Percentiles rank a stretch among this genome's conserved stretches.
These are phyloP conservation scores for Agrocybe pediades DNA, from an alignment of 768 basidiomycete species.

Conservation along the genomic window DNA sequence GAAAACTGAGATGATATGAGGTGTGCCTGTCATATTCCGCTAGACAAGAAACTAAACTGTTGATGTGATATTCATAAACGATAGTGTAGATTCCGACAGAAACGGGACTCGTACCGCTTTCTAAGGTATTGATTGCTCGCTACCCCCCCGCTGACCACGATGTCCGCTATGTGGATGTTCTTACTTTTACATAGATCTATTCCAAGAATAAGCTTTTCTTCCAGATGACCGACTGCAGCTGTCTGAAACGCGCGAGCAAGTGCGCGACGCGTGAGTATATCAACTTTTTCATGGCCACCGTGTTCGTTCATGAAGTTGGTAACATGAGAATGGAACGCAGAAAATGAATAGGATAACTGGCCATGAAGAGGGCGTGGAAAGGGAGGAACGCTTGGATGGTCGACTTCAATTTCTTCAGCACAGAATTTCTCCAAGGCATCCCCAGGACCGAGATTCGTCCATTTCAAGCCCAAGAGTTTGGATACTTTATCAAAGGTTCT, in stretches of 20 bases:
- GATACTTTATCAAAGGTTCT: constrained; percentile 85
- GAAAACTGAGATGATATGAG: constrained; percentile 59
- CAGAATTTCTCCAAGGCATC: constrained; percentile 81
- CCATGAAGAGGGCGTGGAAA: constrained; percentile 53
- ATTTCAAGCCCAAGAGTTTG: constrained; percentile 65
- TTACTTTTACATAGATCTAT: constrained; percentile 42
- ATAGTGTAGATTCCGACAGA: neutral
- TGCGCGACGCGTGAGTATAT: constrained; percentile 38
- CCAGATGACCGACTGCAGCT: constrained; percentile 71
- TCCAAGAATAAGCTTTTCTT: constrained; percentile 68
- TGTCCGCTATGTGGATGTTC: constrained; percentile 47
- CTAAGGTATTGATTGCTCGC: constrained; percentile 82
- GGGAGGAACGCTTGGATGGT: constrained; percentile 32
- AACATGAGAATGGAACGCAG: constrained; percentile 73
- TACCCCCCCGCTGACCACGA: constrained; percentile 93
- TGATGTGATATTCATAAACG: neutral
- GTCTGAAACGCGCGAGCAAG: constrained; percentile 75
- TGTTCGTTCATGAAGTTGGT: constrained; percentile 53
- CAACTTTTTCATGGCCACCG: constrained; percentile 44
- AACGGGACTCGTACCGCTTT: constrained; percentile 45
- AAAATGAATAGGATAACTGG: constrained; percentile 73
- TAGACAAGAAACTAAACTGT: constrained; percentile 32
- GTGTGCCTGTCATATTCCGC: constrained; percentile 19
- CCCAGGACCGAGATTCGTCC: constrained; percentile 67
- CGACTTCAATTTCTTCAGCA: constrained; percentile 30